Base-by-base conservation (phyloP, 1,139 yeast genomes). In the Geotrichum histeridarum region DNA sequence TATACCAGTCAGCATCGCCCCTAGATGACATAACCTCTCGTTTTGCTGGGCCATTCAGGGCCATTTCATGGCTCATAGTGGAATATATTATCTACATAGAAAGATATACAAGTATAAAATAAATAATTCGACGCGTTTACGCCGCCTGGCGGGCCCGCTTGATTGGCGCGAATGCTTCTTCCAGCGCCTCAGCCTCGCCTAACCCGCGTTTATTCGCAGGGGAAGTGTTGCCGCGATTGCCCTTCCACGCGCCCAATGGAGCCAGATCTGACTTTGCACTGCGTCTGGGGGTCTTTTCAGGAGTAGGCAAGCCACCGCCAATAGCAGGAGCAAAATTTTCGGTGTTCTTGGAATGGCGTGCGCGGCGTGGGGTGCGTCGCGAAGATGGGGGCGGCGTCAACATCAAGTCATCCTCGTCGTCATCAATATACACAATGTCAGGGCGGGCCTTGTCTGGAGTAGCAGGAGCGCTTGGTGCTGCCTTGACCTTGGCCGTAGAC, bases 391-490 rank as follows among this genome's bases (percentile, higher is more conserved):
- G 51, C 15, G 51, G 31, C 3, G 27, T 17, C 22, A 27, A 35
- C 14, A 33, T 12, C 8, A 14, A 9, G 36, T 38, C 44, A 7
- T 22, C 27, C 2, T 31, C 51, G 8, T 11, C 17, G 14, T 37
- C 33, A n/a, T 37, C 39, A n/a, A 37, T 8, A 17, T 37, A n/a
- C 39, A 8, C 15, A 12, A 11, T 12, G 17, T 22, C 12, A 12
- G 32, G 9, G 31, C 38, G 30, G 1, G 41, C 11, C 22, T 50
- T 50, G 9, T 36, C 49, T 9, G 54, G 54, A 5, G 54, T 50
- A 9, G 45, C 15, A 31, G 53, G 53, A 2, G 33, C 32, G 1
- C n/a, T 33, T 41, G 31, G 22, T 4, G 7, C 30, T 18, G n/a
- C 30, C 14, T 12, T 14, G 32, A n/a, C 31, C 8, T 32, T 17